Conservation (phyloP, 352 stramenopile species). For the Pythium chondricola region DNA sequence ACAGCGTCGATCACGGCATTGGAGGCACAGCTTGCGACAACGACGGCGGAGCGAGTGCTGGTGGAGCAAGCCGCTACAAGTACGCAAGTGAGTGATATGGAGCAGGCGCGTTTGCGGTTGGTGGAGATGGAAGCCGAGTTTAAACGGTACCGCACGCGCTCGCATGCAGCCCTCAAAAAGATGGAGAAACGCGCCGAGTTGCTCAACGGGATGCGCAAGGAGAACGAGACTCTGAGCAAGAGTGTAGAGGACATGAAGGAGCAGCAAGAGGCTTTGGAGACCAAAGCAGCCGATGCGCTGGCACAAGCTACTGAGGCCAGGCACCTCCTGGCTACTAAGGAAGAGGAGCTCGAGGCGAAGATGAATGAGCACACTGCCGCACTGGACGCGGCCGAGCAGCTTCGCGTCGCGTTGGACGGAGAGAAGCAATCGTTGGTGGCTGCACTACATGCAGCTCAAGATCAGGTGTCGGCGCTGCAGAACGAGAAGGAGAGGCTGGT, state of each 20-base stretch:
- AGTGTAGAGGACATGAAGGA: background rate
- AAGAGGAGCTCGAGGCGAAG: slow-evolving; percentile 1
- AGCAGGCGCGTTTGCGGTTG: too few relatives aligned
- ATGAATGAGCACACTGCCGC: too few relatives aligned
- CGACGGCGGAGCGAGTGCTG: slow-evolving; percentile 7
- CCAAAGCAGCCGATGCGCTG: background rate
- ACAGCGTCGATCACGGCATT: slow-evolving; percentile 18
- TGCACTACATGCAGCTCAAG: too few relatives aligned
- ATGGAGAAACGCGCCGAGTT: slow-evolving; percentile 74
- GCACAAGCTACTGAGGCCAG: too few relatives aligned
- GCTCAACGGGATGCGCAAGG: slow-evolving; percentile 73
- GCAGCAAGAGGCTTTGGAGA: background rate
- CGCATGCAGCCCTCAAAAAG: slow-evolving; percentile 72
- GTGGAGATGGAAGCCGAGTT: slow-evolving; percentile 40
- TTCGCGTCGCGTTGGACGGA: too few relatives aligned
- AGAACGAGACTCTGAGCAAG: slow-evolving; percentile 33
- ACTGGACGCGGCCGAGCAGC: too few relatives aligned
- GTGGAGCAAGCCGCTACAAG: too few relatives aligned
- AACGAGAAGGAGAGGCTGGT: background rate
- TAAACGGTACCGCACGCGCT: slow-evolving; percentile 58
- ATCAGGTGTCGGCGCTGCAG: slow-evolving; percentile 14
- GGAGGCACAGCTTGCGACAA: slow-evolving; percentile 14
- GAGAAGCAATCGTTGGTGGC: too few relatives aligned
- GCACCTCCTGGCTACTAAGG: background rate
- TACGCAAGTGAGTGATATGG: too few relatives aligned